These are phyloP conservation scores for Suhomyces taliae DNA, from an alignment of 1,139 yeast genomes.

Conservation along the genomic window DNA sequence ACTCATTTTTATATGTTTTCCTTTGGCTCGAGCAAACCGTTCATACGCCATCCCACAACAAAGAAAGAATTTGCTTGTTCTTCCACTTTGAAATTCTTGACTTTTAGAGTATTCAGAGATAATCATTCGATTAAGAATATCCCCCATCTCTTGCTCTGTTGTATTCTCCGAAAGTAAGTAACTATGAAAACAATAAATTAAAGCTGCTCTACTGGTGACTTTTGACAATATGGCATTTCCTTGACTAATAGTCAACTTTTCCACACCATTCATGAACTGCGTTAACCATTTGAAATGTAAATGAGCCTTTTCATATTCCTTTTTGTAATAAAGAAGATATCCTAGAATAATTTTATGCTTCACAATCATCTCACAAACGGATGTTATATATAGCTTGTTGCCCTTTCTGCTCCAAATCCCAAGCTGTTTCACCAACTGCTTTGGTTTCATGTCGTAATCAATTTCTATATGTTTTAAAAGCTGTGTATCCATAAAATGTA, in stretches of 20 bases:
- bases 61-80: conserved; percentile 17
- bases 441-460: conserved; percentile 15
- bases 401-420: conserved; percentile 9
- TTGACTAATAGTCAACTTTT: not conserved
- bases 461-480: conserved; percentile 17
- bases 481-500: conserved; percentile 13
- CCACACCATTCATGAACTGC: conserved; percentile 14
- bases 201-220: not conserved
- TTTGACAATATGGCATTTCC: not conserved
- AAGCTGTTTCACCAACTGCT: conserved; percentile 14
- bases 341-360: conserved; percentile 19
- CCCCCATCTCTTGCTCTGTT: not conserved
- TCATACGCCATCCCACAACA: conserved; percentile 23
- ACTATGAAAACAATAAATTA: conserved; percentile 3
- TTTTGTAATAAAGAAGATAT: conserved; percentile 14
- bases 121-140: not conserved
- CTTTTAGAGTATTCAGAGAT: not conserved
- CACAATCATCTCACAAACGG: conserved; percentile 13
- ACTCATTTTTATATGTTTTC: conserved; percentile 6
- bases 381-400: not conserved
- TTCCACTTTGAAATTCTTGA: not conserved
- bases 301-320: conserved; percentile 10
- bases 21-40: conserved; percentile 14
- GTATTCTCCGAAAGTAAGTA: not conserved
- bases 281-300: conserved; percentile 22